Evolutionary conservation across 495 filamentous ascomycete genomes (phyloP).

Genomic region (Aspergillus campestris): DNA sequence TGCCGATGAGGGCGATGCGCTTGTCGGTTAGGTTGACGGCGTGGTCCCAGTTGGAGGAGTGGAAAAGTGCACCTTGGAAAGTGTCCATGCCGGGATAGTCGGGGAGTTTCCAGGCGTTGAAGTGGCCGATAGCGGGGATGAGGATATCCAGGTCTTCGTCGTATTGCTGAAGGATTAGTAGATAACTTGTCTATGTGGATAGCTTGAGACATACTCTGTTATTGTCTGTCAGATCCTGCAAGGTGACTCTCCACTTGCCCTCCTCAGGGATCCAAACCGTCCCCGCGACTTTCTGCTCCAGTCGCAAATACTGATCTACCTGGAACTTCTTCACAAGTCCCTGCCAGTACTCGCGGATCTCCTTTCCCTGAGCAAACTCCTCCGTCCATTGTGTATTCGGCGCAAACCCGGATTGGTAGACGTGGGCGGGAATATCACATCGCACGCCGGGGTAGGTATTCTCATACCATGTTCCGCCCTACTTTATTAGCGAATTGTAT

Average conservation of each 20-base stretch:
- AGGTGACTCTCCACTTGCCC: constrained; percentile 43
- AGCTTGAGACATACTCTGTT: constrained; percentile 16
- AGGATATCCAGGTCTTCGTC: constrained; percentile 49
- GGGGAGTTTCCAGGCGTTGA: constrained; percentile 48
- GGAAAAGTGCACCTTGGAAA: constrained; percentile 41
- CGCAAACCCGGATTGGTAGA: constrained; percentile 58
- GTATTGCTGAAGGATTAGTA: constrained; percentile 12
- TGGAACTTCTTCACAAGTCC: constrained; percentile 50
- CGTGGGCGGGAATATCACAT: constrained; percentile 64
- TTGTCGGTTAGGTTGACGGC: constrained; percentile 41
- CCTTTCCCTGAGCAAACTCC: constrained; percentile 53
- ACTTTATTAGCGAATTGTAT: not conserved
- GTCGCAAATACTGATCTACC: constrained; percentile 47
- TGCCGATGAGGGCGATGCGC: constrained; percentile 53
- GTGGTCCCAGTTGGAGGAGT: constrained; percentile 48
- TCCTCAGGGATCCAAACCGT: constrained; percentile 44
- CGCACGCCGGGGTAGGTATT: constrained; percentile 52
- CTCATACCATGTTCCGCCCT: constrained; percentile 49
- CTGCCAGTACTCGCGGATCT: constrained; percentile 62
- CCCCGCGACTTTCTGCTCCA: constrained; percentile 41
- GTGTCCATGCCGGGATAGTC: constrained; percentile 41
- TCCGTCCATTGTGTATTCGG: constrained; percentile 60
- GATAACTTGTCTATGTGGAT: constrained; percentile 15
- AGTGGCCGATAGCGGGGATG: constrained; percentile 50
- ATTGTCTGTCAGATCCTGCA: constrained; percentile 28